Base-by-base conservation (phyloP, 1,139 yeast genomes). In the Blastobotrys aristatus region DNA sequence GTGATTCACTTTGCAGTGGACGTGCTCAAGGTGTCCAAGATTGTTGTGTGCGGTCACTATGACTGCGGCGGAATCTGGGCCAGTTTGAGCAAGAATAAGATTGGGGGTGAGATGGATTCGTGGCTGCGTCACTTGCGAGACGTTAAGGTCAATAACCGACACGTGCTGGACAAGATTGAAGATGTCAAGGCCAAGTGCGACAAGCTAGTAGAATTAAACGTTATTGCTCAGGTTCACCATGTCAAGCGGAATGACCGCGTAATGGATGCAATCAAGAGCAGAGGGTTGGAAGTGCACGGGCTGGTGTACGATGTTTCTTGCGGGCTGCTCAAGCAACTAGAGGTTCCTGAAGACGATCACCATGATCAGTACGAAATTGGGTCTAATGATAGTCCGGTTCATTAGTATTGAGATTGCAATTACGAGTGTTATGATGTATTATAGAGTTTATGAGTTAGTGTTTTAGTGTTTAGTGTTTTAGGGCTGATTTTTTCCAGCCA, bases 41-140 rank as follows among this genome's bases (percentile, higher is more conserved):
- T 92, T 51, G 76, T 92, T 50, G 87, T 92, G 8, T 89, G 97
- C 67, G 98, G 98, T n/a, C 98, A 92, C 70, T 86, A 95, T 31
- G 96, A 89, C 67, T 92, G 98, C 72, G 97, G 97, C 44, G 98
- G 97, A 29, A 80, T 89, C 50, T 84, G 90, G 82, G 92, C 96
- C 21, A 83, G 95, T 16, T 69, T 92, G 50, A 76, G 84, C 4
- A 75, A 80, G 51, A 80, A 82, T 57, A 77, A 78, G 53, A 74
- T 86, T 42, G 86, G 87, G 29, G 90, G 92, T 26, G 82, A 81
- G 20, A 72, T 86, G 52, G 92, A 84, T 66, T 77, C 79, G 53
- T 85, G 95, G 95, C 73, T 85, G 53, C 77, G 81, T 52, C 84
- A 86, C 22, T 72, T 86, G 48, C 76, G 90, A 57, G 87, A 82